These are phyloP conservation scores for Macrophomina pseudophaseolina DNA, from an alignment of 2,329 filamentous ascomycete genomes.

Conservation along the genomic window DNA sequence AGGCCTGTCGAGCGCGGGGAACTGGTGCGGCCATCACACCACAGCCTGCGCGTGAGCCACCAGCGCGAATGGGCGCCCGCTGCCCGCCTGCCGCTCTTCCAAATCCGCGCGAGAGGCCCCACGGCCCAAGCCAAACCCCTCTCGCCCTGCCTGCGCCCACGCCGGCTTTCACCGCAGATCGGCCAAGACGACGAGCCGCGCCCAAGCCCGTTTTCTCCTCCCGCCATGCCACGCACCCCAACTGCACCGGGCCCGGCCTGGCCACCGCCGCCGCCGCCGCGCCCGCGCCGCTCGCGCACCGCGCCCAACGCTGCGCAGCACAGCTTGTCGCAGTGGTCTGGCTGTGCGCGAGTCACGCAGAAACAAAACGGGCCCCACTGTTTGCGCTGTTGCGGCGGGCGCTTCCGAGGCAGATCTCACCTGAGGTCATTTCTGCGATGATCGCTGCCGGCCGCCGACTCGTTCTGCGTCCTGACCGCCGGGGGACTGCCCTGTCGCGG, in stretches of 20 bases:
- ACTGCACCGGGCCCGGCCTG: background rate
- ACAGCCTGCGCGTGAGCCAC: conserved; percentile 13
- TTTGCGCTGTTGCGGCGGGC: conserved; percentile 7
- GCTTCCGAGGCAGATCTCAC: conserved; percentile 24
- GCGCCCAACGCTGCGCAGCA: background rate
- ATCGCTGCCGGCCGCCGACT: conserved; percentile 14
- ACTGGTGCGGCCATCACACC: conserved; percentile 25
- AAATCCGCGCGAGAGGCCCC: conserved; percentile 1
- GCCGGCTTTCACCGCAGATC: conserved; percentile 22
- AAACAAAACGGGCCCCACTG: conserved; percentile 16
- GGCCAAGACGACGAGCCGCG: conserved; percentile 20
- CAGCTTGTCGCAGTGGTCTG: too few species aligned
- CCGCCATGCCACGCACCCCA: conserved; percentile 9
- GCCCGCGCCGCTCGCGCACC: background rate
- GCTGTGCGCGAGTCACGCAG: background rate
- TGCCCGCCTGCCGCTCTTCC: background rate
- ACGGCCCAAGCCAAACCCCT: background rate
- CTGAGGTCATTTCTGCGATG: conserved; percentile 17
- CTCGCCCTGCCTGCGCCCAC: background rate
- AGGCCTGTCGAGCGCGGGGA: conserved; percentile 17
- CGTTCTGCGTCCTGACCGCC: conserved; percentile 10
- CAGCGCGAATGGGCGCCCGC: background rate
- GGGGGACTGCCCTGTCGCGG: conserved; percentile 13
- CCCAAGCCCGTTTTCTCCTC: conserved; percentile 16
- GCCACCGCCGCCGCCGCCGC: background rate